Conservation (phyloP, 352 stramenopile genomes). For the Globisporangium iwayamae region DNA sequence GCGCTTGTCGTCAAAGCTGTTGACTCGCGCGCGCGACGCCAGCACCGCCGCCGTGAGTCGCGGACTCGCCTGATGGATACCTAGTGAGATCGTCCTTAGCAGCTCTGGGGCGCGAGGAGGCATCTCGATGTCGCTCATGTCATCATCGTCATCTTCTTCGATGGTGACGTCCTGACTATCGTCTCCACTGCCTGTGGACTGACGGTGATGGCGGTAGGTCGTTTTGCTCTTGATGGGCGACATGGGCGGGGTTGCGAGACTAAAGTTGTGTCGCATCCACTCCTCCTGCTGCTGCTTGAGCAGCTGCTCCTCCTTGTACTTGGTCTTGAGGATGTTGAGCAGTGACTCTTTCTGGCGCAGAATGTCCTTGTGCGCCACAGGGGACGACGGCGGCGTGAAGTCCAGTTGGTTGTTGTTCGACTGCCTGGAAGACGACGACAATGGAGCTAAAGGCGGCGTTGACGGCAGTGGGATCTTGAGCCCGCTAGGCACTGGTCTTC, state of each 20-base stretch:
- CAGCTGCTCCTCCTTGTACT: slow-evolving; percentile 58
- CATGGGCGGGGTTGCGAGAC: slow-evolving; percentile 23
- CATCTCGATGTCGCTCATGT: slow-evolving; percentile 18
- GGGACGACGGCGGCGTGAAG: slow-evolving; percentile 51
- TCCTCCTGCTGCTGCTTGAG: slow-evolving; percentile 73
- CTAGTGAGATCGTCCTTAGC: slow-evolving; percentile 43
- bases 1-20: slow-evolving; percentile 25
- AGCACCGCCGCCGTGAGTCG: slow-evolving; percentile 40
- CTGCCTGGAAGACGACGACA: neutral
- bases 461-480: slow-evolving; percentile 14
- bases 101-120: slow-evolving; percentile 30
- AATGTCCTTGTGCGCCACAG: slow-evolving; percentile 61
- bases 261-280: slow-evolving; percentile 54
- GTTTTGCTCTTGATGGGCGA: slow-evolving; percentile 24
- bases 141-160: slow-evolving; percentile 17
- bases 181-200: neutral
- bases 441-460: neutral
- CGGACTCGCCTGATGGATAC: slow-evolving; percentile 38
- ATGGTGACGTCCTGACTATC: slow-evolving; percentile 3
- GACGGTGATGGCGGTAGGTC: neutral
- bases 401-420: slow-evolving; percentile 21
- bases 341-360: slow-evolving; percentile 54
- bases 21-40: slow-evolving; percentile 35
- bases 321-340: slow-evolving; percentile 56
- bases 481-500: neutral